Percentiles rank a stretch among this genome's conserved stretches.
Conservation (phyloP, 768 basidiomycete genomes). For the Pleurotus tuoliensis region DNA sequence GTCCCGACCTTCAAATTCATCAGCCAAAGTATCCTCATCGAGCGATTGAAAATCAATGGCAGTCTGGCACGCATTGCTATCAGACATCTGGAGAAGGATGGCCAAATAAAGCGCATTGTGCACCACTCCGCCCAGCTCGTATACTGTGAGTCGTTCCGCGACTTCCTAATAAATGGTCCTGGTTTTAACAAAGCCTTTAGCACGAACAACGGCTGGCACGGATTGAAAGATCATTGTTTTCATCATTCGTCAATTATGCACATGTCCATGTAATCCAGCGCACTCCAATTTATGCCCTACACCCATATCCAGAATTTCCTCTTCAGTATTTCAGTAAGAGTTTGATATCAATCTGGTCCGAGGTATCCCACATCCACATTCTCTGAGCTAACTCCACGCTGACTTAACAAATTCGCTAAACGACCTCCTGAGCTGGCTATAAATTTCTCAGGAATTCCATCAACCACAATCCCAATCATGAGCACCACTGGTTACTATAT, state of each 20-base stretch:
- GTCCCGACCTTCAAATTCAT: conserved; percentile 99
- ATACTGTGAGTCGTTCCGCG: conserved; percentile 72
- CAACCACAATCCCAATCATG: conserved; percentile 23
- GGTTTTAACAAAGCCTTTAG: conserved; percentile 20
- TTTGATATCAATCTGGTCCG: not conserved
- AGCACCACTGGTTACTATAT: conserved; percentile 50
- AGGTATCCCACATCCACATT: not conserved
- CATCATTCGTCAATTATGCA: conserved; percentile 20
- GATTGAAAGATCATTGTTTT: conserved; percentile 32
- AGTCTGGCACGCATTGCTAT: conserved; percentile 90
- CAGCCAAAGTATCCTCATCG: conserved; percentile 96
- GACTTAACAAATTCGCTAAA: not conserved
- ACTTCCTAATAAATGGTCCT: not conserved
- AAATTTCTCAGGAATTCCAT: not conserved
- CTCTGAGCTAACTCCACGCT: not conserved
- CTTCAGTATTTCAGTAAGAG: not conserved
- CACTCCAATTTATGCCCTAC: conserved; percentile 3
- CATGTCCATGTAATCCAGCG: conserved; percentile 26
- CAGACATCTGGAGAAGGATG: conserved; percentile 89
- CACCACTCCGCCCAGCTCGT: conserved; percentile 93
- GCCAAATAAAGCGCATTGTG: conserved; percentile 91
- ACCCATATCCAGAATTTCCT: not conserved
- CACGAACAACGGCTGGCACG: conserved; percentile 44
- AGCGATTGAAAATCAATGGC: conserved; percentile 96
- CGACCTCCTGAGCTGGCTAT: not conserved